phyloP scores from a whole-genome alignment of 345 rosid genomes.

The Cardiospermum halicacabum region DNA sequence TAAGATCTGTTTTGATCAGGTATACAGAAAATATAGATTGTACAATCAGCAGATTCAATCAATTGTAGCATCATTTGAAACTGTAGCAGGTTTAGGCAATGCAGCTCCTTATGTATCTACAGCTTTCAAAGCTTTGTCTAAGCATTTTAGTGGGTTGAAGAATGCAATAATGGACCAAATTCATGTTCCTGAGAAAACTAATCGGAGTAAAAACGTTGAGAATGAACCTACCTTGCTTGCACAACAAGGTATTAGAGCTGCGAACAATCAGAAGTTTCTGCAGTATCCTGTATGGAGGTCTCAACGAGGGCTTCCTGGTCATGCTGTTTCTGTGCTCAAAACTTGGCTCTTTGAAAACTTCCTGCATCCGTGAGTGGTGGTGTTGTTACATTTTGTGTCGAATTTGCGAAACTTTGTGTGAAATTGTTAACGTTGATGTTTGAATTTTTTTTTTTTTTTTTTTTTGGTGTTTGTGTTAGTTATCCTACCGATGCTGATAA shows the following conservation, averaged over 20 bases:
- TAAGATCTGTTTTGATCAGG: conserved; percentile 20
- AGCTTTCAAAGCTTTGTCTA: conserved; percentile 29
- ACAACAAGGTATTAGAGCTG: conserved; percentile 10
- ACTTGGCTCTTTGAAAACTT: conserved; percentile 42
- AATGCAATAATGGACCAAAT: conserved; percentile 33
- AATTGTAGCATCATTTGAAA: conserved; percentile 32
- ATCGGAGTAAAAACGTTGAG: not conserved
- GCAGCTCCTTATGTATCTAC: conserved; percentile 33
- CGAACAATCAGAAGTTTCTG: conserved; percentile 11
- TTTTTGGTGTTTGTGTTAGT: conserved; percentile 21
- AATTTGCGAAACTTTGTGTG: not conserved
- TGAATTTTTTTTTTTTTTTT: not conserved
- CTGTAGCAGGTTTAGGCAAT: conserved; percentile 37
- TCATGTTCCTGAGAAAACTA: conserved; percentile 23
- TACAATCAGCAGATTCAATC: conserved; percentile 36
- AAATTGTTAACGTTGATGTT: not conserved
- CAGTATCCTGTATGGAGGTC: conserved; percentile 36
- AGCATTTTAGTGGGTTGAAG: conserved; percentile 36
- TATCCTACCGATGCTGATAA: conserved; percentile 41
- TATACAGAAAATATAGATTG: conserved; percentile 30
- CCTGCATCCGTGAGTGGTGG: conserved; percentile 42
- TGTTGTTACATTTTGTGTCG: not conserved
- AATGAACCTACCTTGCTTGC: conserved; percentile 9
- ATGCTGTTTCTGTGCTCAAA: conserved; percentile 32
- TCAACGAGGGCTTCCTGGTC: conserved; percentile 38